Evolutionary conservation across 441 rosid genomes (phyloP).

Genomic region (Arabidopsis hybrid): DNA sequence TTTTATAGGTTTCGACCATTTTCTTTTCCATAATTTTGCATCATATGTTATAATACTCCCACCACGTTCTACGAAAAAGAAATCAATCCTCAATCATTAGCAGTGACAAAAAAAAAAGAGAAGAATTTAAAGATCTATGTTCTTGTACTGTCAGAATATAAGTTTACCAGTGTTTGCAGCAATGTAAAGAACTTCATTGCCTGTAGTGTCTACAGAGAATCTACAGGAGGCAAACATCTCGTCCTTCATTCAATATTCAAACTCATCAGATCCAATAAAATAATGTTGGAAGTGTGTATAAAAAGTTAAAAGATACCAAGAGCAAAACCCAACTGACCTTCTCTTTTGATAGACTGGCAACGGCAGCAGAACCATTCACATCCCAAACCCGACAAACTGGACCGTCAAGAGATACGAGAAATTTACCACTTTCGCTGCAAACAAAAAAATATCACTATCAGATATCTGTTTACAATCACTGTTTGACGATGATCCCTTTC

Average conservation of each 20-base stretch:
- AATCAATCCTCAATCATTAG: slow-evolving; percentile 19
- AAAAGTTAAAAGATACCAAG: slow-evolving; percentile 3
- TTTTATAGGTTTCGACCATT: slow-evolving; percentile 57
- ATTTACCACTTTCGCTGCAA: slow-evolving; percentile 86
- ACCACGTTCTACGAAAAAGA: slow-evolving; percentile 60
- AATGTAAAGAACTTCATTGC: slow-evolving; percentile 61
- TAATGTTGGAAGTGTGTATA: background rate
- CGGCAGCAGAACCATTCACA: slow-evolving; percentile 57
- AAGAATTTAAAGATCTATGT: background rate
- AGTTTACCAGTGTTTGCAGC: slow-evolving; percentile 82
- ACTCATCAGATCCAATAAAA: slow-evolving; percentile 36
- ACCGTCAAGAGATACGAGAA: slow-evolving; percentile 81
- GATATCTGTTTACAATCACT: slow-evolving; percentile 3
- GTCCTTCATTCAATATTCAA: slow-evolving; percentile 58
- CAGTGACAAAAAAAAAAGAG: background rate
- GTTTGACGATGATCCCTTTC: background rate
- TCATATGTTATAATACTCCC: slow-evolving; percentile 77
- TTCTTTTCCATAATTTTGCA: slow-evolving; percentile 73
- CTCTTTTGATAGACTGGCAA: slow-evolving; percentile 72
- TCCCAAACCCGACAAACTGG: slow-evolving; percentile 95
- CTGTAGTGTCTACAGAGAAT: slow-evolving; percentile 62
- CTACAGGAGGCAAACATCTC: slow-evolving; percentile 85
- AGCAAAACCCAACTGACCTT: slow-evolving; percentile 50
- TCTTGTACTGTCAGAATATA: slow-evolving; percentile 7
- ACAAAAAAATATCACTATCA: slow-evolving; percentile 36